These are phyloP conservation scores for Evansstolkia leycettana DNA, from an alignment of 495 filamentous ascomycete species.

Conservation along the genomic window DNA sequence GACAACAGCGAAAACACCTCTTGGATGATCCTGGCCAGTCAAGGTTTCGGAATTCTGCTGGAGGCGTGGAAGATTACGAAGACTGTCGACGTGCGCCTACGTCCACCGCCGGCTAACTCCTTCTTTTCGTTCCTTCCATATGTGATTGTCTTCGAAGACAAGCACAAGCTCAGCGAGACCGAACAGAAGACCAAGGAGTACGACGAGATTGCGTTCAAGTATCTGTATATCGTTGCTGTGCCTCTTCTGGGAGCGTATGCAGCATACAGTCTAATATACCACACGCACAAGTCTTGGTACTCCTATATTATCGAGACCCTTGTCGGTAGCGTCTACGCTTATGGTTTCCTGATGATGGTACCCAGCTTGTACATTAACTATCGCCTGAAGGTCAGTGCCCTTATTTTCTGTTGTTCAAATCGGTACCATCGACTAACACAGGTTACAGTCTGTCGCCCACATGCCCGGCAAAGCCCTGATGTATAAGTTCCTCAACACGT, in stretches of 20 bases:
- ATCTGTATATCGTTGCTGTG: slow-evolving; percentile 83
- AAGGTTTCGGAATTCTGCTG: slow-evolving; percentile 85
- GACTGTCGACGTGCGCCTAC: slow-evolving; percentile 78
- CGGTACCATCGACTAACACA: slow-evolving; percentile 7
- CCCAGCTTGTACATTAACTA: slow-evolving; percentile 98
- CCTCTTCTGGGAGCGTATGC: slow-evolving; percentile 85
- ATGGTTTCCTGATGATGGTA: slow-evolving; percentile 99
- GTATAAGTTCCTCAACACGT: slow-evolving; percentile 85
- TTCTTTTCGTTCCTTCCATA: slow-evolving; percentile 71
- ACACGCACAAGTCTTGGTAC: slow-evolving; percentile 97
- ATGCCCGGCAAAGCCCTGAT: slow-evolving; percentile 95
- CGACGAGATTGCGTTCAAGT: slow-evolving; percentile 93
- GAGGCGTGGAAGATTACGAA: slow-evolving; percentile 99
- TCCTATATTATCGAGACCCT: slow-evolving; percentile 83
- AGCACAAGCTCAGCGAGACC: slow-evolving; percentile 87
- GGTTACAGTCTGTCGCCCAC: slow-evolving; percentile 68
- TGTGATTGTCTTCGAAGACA: slow-evolving; percentile 83
- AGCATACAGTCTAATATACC: slow-evolving; percentile 79
- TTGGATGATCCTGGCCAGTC: slow-evolving; percentile 95
- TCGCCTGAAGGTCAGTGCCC: slow-evolving; percentile 55
- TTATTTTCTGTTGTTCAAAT: background rate
- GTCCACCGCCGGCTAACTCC: slow-evolving; percentile 47
- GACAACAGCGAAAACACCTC: slow-evolving; percentile 96
- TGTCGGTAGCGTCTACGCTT: slow-evolving; percentile 93
- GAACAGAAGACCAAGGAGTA: slow-evolving; percentile 98